Base-by-base conservation (phyloP, 2,329 filamentous ascomycete genomes). In the Chrysosporium keratinophilum region DNA sequence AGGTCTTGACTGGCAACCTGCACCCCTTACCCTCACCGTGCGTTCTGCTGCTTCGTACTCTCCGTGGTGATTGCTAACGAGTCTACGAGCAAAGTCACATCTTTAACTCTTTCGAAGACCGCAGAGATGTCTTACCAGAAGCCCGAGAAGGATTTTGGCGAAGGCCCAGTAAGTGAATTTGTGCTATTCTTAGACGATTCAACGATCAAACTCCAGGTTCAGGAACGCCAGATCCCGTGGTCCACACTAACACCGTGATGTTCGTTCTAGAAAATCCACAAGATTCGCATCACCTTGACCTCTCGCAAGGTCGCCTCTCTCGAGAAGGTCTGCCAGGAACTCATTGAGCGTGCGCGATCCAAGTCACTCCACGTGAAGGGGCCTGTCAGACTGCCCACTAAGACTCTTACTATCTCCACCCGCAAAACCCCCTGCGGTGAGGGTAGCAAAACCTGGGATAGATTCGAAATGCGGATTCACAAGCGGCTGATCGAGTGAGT, bases 391-490 rank as follows among this genome's bases (percentile, higher is more conserved):
- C 86, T 96, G 69, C 89, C 93, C 68, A 96, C 90, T 80, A 95
- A 96, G 85, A 88, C 83, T 74, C 83, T 97, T 70, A 88, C 93
- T 82, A 83, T 95, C 81, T 88, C 87, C 74, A 95, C 93, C 81
- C 87, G 93, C 72, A 98, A 98, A 87, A 97, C 93, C 63, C 93
- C 93, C 74, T 93, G 87, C 78, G 93, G 93, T 87, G 93, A 98
- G 84, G 93, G 93, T 79, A 94, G 87, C 77, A 98, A 98, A 88
- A 98, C 93, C 72, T 98, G 93, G 93, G 93, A 97, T 75, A 84
- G 81, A 76, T 98, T 81, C 77, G 91, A 98, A 85, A 94, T 98
- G 89, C 86, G 91, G 79, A 95, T 96, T 74, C 89, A 96, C 84
- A 96, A 96, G 86, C 87, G 90, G 67, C 81, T 96, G 71, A 96